Base-by-base conservation (phyloP, 495 filamentous ascomycete genomes). In the Penicillium dipodomyicola region DNA sequence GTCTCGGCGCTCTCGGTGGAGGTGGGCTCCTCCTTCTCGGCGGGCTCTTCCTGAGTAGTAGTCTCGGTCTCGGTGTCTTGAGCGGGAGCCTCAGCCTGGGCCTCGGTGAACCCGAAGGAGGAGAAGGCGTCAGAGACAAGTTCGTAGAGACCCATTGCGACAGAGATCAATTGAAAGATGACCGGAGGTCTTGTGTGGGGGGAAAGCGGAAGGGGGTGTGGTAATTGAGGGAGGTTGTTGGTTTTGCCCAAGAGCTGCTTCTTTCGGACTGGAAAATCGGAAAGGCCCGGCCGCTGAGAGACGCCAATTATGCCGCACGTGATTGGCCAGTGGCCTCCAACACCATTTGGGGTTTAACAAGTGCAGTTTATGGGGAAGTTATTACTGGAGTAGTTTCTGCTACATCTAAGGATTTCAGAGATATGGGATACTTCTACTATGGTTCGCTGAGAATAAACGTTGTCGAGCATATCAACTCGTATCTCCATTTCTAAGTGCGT, bases 111-210 rank as follows among this genome's bases (percentile, higher is more conserved):
- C 70, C 79, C 76, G 59, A 84, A 68, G 67, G 81, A 78, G 62
- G 79, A 77, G 65, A 79, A 71, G 60, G 87, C 69, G 71, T 87
- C 80, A 71, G 79, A 76, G 76, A 90, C 80, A 72, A 84, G 77
- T 66, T 86, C 83, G 63, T 79, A 70, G 73, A 87, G 73, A 73
- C 81, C 78, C 85, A 87, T 88, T 65, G 72, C 79, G 75, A 65
- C 59, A 60, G 65, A 41, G 50, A 67, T 74, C 67, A 74, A 70
- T 75, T 73, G 72, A 71, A 58, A 23, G 62, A 59, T 67, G 60
- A 63, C 67, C 67, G 63, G 63, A 62, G 65, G 59, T 54, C 52
- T 57, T 63, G 60, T 52, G 59, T 49, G 56, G 49, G 47, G 53
- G 53, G 46, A 51, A 52, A 58, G 58, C 62, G 61, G 65, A 65